Evolutionary conservation across 1,139 yeast genomes (phyloP), one percentile per base, ranked within the genome.

Genomic region (Yamadazyma siamensis): DNA sequence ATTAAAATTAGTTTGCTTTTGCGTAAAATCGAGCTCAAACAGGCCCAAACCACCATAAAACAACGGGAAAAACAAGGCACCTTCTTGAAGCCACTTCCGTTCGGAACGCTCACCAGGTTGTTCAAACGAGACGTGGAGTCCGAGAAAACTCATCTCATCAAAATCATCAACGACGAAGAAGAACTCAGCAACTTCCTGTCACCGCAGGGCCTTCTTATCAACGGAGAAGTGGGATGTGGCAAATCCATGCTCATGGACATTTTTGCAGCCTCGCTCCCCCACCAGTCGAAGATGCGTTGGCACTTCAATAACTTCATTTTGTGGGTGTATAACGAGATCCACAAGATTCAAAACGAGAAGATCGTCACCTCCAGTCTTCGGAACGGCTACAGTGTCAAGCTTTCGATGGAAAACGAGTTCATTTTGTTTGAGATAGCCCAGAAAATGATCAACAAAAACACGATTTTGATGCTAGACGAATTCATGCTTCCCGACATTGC

Each of bases 171-270:
- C 1, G 83, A 78, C 46, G 85, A 79, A 44, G 87, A 81, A 36
- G 84, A 78, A 41, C 50, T 80, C 26, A 47, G 55, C n/a, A 66
- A 71, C 34, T 65, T 77, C 38, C 60, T 71, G 2, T 63, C 82
- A 0, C 88, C 88, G 0, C 80, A 73, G 36, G 88, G 89, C 0
- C 54, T 81, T 4, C 48, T 81, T 28, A 54, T 81, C 5, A 79
- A 80, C 47, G 89, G 89, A 2, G 87, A 78, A 39, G 88, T 81
- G 3, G 88, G 88, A 0, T 77, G 84, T 47, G 89, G 89, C 2
- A 81, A 81, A 46, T 77, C 86, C 2, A 75, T 81, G 81, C 52
- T 81, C 29, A 75, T 80, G 77, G 88, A 80, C 44, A 71, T 81
- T 14, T 80, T 81, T 59, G 87, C 87, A 1, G 63, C 66, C 26